Conservation (phyloP, 106 monocot genomes). For the Allium fistulosum region DNA sequence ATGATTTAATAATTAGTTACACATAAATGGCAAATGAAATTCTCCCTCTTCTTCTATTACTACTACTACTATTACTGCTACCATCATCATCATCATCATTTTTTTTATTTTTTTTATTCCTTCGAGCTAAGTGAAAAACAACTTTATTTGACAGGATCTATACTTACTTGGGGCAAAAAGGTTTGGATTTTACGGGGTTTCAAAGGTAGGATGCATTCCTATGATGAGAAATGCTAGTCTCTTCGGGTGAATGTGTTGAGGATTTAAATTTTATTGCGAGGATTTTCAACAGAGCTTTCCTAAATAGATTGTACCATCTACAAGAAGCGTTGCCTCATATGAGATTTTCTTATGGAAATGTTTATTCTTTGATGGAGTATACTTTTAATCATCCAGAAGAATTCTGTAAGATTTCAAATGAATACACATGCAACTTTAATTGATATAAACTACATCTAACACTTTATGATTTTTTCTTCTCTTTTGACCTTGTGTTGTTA, state of each 20-base stretch:
- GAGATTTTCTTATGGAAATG: slow-evolving; percentile 26
- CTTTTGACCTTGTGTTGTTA: not conserved
- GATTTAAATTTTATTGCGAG: slow-evolving; percentile 19
- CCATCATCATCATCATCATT: no score
- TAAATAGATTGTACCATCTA: slow-evolving; percentile 11
- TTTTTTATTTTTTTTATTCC: no score
- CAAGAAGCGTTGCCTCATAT: slow-evolving; percentile 11
- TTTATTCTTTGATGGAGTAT: slow-evolving; percentile 1
- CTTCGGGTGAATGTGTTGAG: slow-evolving; percentile 12
- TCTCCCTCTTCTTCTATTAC: no score
- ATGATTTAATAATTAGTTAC: no score
- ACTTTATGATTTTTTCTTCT: no score
- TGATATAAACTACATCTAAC: not conserved
- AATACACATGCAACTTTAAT: not conserved
- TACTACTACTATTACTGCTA: no score
- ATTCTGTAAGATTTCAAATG: slow-evolving; percentile 4
- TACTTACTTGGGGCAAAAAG: slow-evolving; percentile 25
- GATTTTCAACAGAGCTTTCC: slow-evolving; percentile 13
- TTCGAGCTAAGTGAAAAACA: no score
- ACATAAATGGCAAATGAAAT: no score
- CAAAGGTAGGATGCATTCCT: slow-evolving; percentile 25
- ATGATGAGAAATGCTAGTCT: slow-evolving; percentile 9
- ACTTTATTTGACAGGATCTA: slow-evolving; percentile 5
- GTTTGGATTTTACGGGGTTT: slow-evolving; percentile 17
- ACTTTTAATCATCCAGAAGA: not conserved